Percentiles rank a stretch among this genome's conserved stretches.
Evolutionary conservation across 225 moss, liverwort and hornwort species (phyloP).

Genomic region (Physcomitrium patens): DNA sequence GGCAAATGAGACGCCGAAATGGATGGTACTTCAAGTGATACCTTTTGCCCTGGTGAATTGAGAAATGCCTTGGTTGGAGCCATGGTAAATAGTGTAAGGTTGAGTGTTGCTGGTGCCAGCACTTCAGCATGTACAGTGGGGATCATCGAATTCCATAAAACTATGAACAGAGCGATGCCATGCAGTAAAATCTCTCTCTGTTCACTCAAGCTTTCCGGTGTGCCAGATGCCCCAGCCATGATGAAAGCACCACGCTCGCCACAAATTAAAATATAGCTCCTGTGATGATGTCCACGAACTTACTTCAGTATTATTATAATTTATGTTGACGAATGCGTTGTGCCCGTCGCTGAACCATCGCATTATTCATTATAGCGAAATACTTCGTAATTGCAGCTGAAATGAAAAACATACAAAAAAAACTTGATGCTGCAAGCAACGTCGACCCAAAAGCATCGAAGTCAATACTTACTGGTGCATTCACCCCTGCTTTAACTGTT

Average conservation of each 20-base stretch:
- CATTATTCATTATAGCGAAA: neutral
- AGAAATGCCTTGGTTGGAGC: neutral
- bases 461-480: neutral
- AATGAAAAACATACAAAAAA: neutral
- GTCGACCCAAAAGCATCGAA: neutral
- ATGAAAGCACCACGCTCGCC: neutral
- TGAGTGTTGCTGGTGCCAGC: neutral
- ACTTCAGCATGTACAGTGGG: constrained; percentile 20
- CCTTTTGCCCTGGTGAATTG: constrained; percentile 14
- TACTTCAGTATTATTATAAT: neutral
- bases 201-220: neutral
- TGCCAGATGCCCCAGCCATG: constrained; percentile 27
- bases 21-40: neutral
- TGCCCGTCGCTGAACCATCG: too few species aligned
- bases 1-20: constrained; percentile 7
- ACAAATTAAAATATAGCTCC: neutral
- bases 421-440: neutral
- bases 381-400: neutral
- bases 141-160: neutral
- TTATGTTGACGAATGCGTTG: neutral
- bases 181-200: neutral
- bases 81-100: constrained; percentile 3
- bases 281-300: neutral
- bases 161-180: neutral
- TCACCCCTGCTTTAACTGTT: constrained; percentile 2